Evolutionary conservation across 108 stramenopile species (phyloP), one percentile per base, ranked within the genome.

Genomic region (Fragilaria crotonensis): DNA sequence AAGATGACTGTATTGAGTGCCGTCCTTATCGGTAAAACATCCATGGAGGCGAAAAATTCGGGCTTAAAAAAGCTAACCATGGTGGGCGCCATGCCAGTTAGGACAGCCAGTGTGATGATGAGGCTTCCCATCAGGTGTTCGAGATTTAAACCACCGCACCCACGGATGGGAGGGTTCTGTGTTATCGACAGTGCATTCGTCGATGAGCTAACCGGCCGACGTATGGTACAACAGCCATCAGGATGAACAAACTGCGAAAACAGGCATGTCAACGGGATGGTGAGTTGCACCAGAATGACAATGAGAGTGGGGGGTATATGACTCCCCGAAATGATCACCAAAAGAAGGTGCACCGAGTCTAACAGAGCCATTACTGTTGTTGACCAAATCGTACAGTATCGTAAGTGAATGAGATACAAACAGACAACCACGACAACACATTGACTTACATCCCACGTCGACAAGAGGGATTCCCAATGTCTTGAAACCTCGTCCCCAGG

Each of bases 261-360:
- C 21, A 83, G 70, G 19, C 79, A 78, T 29, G 87, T 87, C 58
- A 87, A 51, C 7, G 90, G 90, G 27, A 89, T 62, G 0, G 81
- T 81, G 2, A 81, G 73, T 60, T 92, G 90, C 3, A 87, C 83
- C 17, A 92, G 69, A 58, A 92, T 84, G 2, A 88, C 90, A 1
- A 85, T 92, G 33, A 85, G 54, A n/a, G 85, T 83, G 2, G 90
- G 90, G 25, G 87, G 67, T 2, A 92, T 87, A 64, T 88, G 83
- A 14, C 69, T 68, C 3, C 90, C 90, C 33, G 80, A 81, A 19
- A 89, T 68, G 33, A 87, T 78, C 7, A 84, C 79, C 32, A 92
- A 60, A 5, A 89, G 57, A 47, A 92, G 62, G 50, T 84, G 79
- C 4, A 85, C 63, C 14, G 87, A 83, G 59, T 92, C 90, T 28